Conservation (phyloP, 2,329 filamentous ascomycete genomes). For the Aspergillus jensenii region DNA sequence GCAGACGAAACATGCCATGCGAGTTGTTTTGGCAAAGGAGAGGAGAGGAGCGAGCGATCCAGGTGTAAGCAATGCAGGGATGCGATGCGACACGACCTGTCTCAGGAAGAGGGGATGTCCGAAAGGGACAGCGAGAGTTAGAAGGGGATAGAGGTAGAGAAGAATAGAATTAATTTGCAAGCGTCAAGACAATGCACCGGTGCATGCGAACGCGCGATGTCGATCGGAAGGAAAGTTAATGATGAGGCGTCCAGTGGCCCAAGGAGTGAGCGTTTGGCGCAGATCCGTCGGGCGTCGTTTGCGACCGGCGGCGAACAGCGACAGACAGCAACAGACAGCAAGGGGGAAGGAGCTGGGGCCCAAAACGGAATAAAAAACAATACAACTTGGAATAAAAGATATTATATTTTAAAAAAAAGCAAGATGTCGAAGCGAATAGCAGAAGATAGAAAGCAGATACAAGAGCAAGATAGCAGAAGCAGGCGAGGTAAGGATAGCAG, state of each 20-base stretch:
- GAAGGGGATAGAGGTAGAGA: not conserved
- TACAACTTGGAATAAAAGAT: not conserved
- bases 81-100: conserved; percentile 16
- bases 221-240: conserved; percentile 15
- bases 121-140: not conserved
- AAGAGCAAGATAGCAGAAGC: conserved; percentile 23
- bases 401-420: conserved; percentile 9
- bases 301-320: conserved; percentile 16
- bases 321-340: conserved; percentile 6
- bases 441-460: conserved; percentile 6
- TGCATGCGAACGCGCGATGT: conserved; percentile 21
- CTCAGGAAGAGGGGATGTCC: not conserved
- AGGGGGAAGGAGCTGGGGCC: conserved; percentile 12
- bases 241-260: conserved; percentile 11
- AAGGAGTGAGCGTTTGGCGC: conserved; percentile 16
- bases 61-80: conserved; percentile 11
- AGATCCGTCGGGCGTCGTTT: conserved; percentile 19
- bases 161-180: conserved; percentile 9
- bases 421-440: conserved; percentile 4
- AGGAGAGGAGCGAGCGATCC: not conserved
- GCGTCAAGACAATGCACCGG: conserved; percentile 17
- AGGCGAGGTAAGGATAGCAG: conserved; percentile 26
- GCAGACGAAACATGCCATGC: conserved; percentile 52
- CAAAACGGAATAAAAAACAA: conserved; percentile 3
- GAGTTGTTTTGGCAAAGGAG: conserved; percentile 26